Conservation (phyloP, 495 filamentous ascomycete species). For the Penicillium parvum region DNA sequence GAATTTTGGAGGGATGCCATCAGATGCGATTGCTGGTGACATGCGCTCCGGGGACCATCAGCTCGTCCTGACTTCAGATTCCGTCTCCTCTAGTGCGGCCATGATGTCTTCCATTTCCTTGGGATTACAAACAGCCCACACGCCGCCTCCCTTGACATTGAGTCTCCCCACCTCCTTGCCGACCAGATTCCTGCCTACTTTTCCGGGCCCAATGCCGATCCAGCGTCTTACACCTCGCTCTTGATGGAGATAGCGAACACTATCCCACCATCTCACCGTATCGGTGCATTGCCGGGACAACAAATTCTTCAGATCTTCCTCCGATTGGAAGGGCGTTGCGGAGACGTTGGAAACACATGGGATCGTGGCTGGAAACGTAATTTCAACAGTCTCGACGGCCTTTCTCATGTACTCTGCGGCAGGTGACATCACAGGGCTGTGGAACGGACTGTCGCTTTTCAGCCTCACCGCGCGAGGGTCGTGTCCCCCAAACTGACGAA, state of each 20-base stretch:
- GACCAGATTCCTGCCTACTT: slow-evolving; percentile 89
- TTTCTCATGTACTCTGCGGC: slow-evolving; percentile 67
- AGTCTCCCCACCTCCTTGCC: slow-evolving; percentile 92
- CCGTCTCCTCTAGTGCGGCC: slow-evolving; percentile 67
- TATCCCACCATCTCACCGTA: slow-evolving; percentile 92
- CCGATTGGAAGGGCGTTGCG: slow-evolving; percentile 68
- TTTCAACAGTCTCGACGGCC: slow-evolving; percentile 53
- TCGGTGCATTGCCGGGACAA: slow-evolving; percentile 76
- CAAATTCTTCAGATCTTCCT: slow-evolving; percentile 67
- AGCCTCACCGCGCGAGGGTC: slow-evolving; percentile 85
- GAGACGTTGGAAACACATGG: slow-evolving; percentile 84
- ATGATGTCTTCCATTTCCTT: slow-evolving; percentile 76
- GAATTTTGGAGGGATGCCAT: not conserved
- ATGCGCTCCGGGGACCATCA: not conserved
- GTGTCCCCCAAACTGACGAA: slow-evolving; percentile 88
- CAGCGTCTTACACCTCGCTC: slow-evolving; percentile 78
- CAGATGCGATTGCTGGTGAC: not conserved
- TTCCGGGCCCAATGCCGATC: slow-evolving; percentile 92
- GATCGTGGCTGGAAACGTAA: slow-evolving; percentile 69
- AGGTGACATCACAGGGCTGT: slow-evolving; percentile 87
- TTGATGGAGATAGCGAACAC: slow-evolving; percentile 83
- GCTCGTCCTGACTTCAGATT: slow-evolving; percentile 35
- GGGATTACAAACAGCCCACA: slow-evolving; percentile 87
- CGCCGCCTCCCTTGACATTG: slow-evolving; percentile 76
- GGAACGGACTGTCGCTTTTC: slow-evolving; percentile 88